A percentile compares a stretch with the other conserved stretches of the same genome.
These are phyloP conservation scores for Metschnikowia kofuensis DNA, from an alignment of 805 yeast genomes.

Conservation along the genomic window DNA sequence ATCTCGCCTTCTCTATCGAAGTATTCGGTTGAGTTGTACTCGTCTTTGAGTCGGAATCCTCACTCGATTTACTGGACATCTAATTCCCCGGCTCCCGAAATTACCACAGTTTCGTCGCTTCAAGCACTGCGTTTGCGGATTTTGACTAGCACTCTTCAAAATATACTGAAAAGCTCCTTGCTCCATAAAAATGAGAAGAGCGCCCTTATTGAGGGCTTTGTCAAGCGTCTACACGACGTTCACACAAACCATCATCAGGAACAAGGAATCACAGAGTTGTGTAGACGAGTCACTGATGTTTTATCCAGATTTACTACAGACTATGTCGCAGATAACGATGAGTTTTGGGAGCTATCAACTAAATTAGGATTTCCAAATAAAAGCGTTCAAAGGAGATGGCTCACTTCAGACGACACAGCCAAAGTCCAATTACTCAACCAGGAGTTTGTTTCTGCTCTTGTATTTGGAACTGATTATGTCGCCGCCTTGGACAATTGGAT, in stretches of 20 bases:
- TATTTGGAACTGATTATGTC: conserved; percentile 18
- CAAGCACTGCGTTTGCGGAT: conserved; percentile 20
- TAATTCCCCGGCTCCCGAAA: conserved; percentile 18
- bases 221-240: conserved; percentile 25
- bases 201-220: conserved; percentile 19
- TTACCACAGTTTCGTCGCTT: conserved; percentile 18
- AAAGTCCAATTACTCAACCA: conserved; percentile 25
- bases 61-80: conserved; percentile 19
- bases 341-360: conserved; percentile 19
- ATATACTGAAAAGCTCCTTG: conserved; percentile 12
- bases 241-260: conserved; percentile 24
- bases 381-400: conserved; percentile 25
- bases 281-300: conserved; percentile 25
- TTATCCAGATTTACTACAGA: conserved; percentile 19
- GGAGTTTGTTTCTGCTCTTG: conserved; percentile 24
- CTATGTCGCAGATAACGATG: conserved; percentile 14
- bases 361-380: conserved; percentile 29
- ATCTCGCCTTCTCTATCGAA: conserved; percentile 24
- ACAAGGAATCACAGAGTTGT: conserved; percentile 27
- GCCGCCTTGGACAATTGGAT: conserved; percentile 24
- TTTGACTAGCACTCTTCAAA: conserved; percentile 19
- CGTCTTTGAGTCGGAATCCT: conserved; percentile 15
- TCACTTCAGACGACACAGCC: conserved; percentile 19
- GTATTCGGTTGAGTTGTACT: conserved; percentile 25
- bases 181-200: conserved; percentile 12